phyloP scores from a whole-genome alignment of 2,329 filamentous ascomycete species.

The Leptodontidium sp. region DNA sequence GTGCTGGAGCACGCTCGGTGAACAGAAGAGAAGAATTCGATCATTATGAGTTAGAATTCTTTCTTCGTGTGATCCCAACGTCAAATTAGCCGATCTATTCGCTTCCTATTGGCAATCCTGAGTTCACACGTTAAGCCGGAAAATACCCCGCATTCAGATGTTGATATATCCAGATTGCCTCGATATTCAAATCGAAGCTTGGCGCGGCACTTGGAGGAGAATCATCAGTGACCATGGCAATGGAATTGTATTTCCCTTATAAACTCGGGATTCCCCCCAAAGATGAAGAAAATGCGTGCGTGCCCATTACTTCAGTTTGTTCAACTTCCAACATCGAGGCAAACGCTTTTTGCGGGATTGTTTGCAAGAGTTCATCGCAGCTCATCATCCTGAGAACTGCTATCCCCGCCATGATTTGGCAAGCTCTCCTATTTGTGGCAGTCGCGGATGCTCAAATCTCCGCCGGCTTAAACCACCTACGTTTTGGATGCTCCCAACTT shows the following conservation, averaged over 20 bases:
- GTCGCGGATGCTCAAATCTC: not conserved
- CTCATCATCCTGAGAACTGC: too few species aligned
- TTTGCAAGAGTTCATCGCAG: too few species aligned
- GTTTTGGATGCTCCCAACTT: constrained; percentile 1
- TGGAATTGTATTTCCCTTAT: not conserved
- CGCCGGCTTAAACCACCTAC: not conserved
- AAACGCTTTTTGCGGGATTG: too few species aligned
- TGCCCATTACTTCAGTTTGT: not conserved
- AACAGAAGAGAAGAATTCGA: too few species aligned
- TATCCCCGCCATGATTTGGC: not conserved
- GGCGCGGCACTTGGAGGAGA: not conserved
- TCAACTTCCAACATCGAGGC: not conserved
- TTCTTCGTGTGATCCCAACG: too few species aligned
- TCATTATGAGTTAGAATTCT: too few species aligned
- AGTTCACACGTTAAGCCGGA: not conserved
- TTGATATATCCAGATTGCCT: constrained; percentile 14
- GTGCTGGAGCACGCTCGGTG: too few species aligned
- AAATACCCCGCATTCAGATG: not conserved
- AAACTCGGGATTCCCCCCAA: not conserved
- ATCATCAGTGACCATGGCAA: constrained; percentile 3
- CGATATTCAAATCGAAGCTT: not conserved
- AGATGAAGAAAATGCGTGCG: not conserved
- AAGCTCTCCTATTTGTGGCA: not conserved
- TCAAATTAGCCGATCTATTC: not conserved
- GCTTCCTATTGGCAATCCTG: not conserved